Base-by-base conservation (phyloP, 2,329 filamentous ascomycete species). In the Ramularia endophylla region DNA sequence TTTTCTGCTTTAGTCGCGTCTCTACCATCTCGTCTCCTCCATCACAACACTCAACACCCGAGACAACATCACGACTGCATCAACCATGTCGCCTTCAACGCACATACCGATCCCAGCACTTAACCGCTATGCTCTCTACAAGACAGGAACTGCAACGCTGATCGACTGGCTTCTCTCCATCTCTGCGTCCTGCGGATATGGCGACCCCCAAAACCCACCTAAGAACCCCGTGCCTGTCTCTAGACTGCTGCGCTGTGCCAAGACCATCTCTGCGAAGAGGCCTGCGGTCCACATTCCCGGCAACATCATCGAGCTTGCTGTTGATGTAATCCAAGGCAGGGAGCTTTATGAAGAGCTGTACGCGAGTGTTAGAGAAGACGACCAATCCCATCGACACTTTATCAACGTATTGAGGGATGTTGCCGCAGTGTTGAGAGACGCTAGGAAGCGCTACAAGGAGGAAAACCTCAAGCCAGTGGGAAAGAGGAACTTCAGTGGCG, bases 181-280 rank as follows among this genome's bases (percentile, higher is more conserved):
- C n/a, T n/a, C n/a, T n/a, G n/a, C n/a, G n/a, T 19, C 22, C 5
- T 25, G 27, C 13, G 37, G 29, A 18, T 40, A 33, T n/a, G 37
- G 37, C 9, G 37, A 40, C 20, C 37, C 37, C 3, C 32, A 40
- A 13, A 8, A 13, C 16, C 18, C 25, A 11, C 13, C 17, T 11
- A 19, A 29, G 13, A 16, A 29, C 15, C 9, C 36, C 4, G 28
- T 39, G 3, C 25, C 37, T 18, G 27, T 39, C 37, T 8, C 13
- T 4, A 39, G 27, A 20, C 27, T 39, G 15, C 37, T 31, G 15
- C 19, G 32, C 16, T 39, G 37, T 29, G 37, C 37, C 8, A 9
- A 31, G 6, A 18, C 27, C 6, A 39, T 39, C n/a, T 18, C 27
- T 5, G 22, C 9, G 8, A 18, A 17, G n/a, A 15, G 3, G 13